These are phyloP conservation scores for Pulicaria dysenterica DNA, from an alignment of 129 eudicot genomes.

Conservation along the genomic window DNA sequence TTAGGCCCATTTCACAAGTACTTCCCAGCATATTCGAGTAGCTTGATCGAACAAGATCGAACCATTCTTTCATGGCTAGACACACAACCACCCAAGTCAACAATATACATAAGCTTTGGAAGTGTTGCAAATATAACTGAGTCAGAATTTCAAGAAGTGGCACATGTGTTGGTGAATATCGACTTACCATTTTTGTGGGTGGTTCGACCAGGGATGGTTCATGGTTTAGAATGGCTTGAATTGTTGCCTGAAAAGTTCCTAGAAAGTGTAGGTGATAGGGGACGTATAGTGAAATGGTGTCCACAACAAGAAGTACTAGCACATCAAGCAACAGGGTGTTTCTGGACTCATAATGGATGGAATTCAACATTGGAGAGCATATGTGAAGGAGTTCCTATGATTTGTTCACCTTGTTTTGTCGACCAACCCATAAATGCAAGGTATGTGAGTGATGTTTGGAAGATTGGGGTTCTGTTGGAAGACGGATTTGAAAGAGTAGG, in stretches of 20 bases:
- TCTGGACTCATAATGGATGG: conserved; percentile 60
- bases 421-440: conserved; percentile 52
- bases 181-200: conserved; percentile 47
- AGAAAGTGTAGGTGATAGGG: conserved; percentile 35
- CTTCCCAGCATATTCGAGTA: conserved; percentile 35
- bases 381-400: conserved; percentile 57
- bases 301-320: conserved; percentile 58
- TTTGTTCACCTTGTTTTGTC: conserved; percentile 43
- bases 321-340: conserved; percentile 41
- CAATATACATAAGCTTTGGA: conserved; percentile 60
- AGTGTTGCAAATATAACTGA: conserved; percentile 41
- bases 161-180: conserved; percentile 44
- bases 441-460: conserved; percentile 46
- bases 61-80: conserved; percentile 47
- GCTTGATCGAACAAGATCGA: conserved; percentile 37
- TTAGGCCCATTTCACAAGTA: conserved; percentile 51
- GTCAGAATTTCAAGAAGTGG: conserved; percentile 44
- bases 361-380: conserved; percentile 57
- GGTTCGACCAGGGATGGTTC: conserved; percentile 44
- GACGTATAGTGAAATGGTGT: conserved; percentile 51
- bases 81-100: conserved; percentile 44
- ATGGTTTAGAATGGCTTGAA: conserved; percentile 34
- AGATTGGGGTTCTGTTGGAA: conserved; percentile 46
- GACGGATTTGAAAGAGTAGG: conserved; percentile 34
- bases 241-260: conserved; percentile 12